phyloP scores from a whole-genome alignment of 306 rosid genomes.

The Trifolium fragiferum region DNA sequence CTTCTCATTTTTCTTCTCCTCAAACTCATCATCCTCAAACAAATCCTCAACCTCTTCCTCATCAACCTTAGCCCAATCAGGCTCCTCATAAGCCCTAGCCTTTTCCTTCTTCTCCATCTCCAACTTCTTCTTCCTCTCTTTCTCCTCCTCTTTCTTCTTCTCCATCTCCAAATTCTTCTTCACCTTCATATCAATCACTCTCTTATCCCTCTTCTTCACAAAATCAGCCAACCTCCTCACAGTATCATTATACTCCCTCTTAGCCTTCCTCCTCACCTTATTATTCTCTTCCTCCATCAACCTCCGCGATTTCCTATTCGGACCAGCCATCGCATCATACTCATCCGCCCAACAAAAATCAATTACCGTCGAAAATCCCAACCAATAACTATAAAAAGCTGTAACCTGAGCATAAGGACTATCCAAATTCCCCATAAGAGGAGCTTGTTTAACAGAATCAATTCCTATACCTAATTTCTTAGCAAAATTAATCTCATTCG shows the following conservation, averaged over 20 bases:
- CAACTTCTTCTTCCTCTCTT: constrained; percentile 70
- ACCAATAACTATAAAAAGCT: constrained; percentile 82
- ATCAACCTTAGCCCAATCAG: constrained; percentile 73
- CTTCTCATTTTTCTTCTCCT: constrained; percentile 49
- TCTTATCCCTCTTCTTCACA: constrained; percentile 94
- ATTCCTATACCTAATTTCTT: constrained; percentile 64
- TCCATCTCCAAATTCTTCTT: constrained; percentile 74
- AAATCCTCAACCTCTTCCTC: constrained; percentile 46
- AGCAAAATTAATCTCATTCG: constrained; percentile 72
- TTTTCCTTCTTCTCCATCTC: constrained; percentile 76
- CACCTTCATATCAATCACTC: constrained; percentile 89
- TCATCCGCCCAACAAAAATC: constrained; percentile 91
- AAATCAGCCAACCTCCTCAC: constrained; percentile 89
- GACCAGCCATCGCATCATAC: constrained; percentile 77
- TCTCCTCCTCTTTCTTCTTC: constrained; percentile 74
- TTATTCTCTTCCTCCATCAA: constrained; percentile 96
- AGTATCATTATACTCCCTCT: constrained; percentile 86
- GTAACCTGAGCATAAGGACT: constrained; percentile 80
- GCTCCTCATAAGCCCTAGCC: constrained; percentile 76
- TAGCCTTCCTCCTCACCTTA: constrained; percentile 87
- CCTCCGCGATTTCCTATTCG: constrained; percentile 76
- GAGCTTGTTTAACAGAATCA: constrained; percentile 66
- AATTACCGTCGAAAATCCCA: constrained; percentile 85
- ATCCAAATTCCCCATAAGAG: constrained; percentile 82
- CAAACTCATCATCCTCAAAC: constrained; percentile 50